These are phyloP conservation scores for Pythium dissotocum DNA, from an alignment of 352 stramenopile genomes.

Conservation along the genomic window DNA sequence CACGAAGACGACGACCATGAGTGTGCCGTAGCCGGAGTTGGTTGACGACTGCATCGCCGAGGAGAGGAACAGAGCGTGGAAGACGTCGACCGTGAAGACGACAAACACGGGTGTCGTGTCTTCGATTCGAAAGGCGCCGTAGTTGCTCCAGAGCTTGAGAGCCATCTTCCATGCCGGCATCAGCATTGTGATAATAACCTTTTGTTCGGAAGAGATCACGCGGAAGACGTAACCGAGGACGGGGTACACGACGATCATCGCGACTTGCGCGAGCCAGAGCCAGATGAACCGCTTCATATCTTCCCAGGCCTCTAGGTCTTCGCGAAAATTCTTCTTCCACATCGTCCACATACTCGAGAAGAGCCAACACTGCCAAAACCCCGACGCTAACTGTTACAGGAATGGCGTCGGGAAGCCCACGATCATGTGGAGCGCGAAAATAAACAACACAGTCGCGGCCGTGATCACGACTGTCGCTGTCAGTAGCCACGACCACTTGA, in stretches of 20 bases:
- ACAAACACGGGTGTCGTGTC: conserved; percentile 16
- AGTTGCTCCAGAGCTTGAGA: conserved; percentile 10
- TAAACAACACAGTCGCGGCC: neutral
- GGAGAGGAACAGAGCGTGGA: conserved; percentile 19
- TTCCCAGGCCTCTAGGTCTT: neutral
- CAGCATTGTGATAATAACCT: neutral
- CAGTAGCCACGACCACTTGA: neutral
- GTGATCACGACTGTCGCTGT: neutral
- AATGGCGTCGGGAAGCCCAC: conserved; percentile 23
- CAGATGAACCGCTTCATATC: conserved; percentile 12
- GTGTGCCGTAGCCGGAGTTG: neutral
- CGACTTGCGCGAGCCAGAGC: neutral
- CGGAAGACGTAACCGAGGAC: conserved; percentile 11
- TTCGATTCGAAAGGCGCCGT: conserved; percentile 9
- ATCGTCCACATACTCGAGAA: conserved; percentile 11
- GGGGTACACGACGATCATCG: conserved; percentile 16
- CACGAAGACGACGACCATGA: conserved; percentile 2
- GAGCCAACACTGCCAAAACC: conserved; percentile 2
- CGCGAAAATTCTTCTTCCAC: conserved; percentile 8
- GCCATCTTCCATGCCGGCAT: conserved; percentile 11
- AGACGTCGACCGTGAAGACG: conserved; percentile 20
- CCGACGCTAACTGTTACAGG: conserved; percentile 1
- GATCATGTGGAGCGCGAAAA: conserved; percentile 2
- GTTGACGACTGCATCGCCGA: conserved; percentile 21
- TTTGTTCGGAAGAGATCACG: neutral